Evolutionary conservation across 495 filamentous ascomycete genomes (phyloP), one percentile per base, ranked within the genome.

Genomic region (Clohesyomyces aquaticus): DNA sequence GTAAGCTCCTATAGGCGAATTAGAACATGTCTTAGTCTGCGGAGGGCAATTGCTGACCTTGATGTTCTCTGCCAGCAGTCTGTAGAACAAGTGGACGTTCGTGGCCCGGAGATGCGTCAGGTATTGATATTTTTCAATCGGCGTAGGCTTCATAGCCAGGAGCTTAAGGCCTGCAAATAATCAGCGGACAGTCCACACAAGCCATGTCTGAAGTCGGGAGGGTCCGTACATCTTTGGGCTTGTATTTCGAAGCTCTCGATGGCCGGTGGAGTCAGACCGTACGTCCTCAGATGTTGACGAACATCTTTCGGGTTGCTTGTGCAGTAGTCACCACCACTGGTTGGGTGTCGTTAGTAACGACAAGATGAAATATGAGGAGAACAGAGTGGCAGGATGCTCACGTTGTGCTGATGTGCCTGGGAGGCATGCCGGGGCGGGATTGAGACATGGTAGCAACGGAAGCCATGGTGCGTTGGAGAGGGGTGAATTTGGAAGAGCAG

Each of bases 71-170:
- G 92, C 90, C 65, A 97, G 82, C 67, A 98, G 80, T 66, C 94
- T 85, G 82, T 96, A 98, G 81, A 97, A 98, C 50, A 98, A 83
- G 75, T 97, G 91, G 32, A 88, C 84, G 77, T 97, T 96, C 67
- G 90, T 88, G 71, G 86, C 88, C 77, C 93, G 90, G 73, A 98
- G 82, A 26, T 87, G 83, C 68, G 89, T 91, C 72, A 98, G 82
- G 77, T 98, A 98, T 48, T 93, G 85, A 76, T 94, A 98, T 77
- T 93, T 96, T 77, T 98, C 94, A 74, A 98, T 91, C 41, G 81
- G 77, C 48, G 89, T 91, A 59, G 84, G 80, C 70, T 92, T 91
- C 43, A 86, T 79, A 58, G 86, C 84, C 76, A 98, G 87, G 76
- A 90, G 86, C 55, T 83, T 81, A 62, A 91, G 79, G 71, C 84